Percentiles rank a stretch among this genome's conserved stretches.
phyloP scores from a whole-genome alignment of 1,139 yeast species.

The Geotrichum candidum region DNA sequence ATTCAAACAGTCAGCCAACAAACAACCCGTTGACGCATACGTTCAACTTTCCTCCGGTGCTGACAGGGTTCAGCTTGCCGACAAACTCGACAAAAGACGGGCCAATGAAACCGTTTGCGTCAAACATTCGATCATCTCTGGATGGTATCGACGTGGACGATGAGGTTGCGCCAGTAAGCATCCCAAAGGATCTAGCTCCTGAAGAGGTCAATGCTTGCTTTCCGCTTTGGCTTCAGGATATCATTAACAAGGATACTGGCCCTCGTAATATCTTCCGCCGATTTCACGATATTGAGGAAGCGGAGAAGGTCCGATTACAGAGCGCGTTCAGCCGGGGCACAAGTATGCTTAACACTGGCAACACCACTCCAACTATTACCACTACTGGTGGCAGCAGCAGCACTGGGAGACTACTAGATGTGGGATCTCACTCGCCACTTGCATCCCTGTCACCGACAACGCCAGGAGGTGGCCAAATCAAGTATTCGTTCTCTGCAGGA shows the following conservation, averaged over 20 bases:
- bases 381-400: neutral
- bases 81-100: slow-evolving; percentile 23
- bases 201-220: slow-evolving; percentile 20
- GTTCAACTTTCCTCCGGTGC: slow-evolving; percentile 24
- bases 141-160: slow-evolving; percentile 21
- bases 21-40: neutral
- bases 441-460: slow-evolving; percentile 13
- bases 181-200: slow-evolving; percentile 19
- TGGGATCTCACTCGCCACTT: neutral
- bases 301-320: slow-evolving; percentile 36
- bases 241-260: slow-evolving; percentile 28
- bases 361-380: neutral
- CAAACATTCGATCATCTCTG: slow-evolving; percentile 24
- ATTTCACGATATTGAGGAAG: slow-evolving; percentile 36
- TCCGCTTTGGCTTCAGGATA: slow-evolving; percentile 37
- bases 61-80: slow-evolving; percentile 30
- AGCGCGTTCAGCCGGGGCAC: slow-evolving; percentile 24
- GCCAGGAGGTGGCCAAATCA: slow-evolving; percentile 19
- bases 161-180: slow-evolving; percentile 21
- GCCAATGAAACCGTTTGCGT: slow-evolving; percentile 27
- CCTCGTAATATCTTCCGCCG: slow-evolving; percentile 34
- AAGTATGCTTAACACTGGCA: neutral
- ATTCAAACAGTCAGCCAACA: slow-evolving; percentile 15
- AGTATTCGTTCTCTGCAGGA: slow-evolving; percentile 56
- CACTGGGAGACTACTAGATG: neutral